These are phyloP conservation scores for Paramecium sexaurelia DNA, from an alignment of 73 alveolate species.

Conservation along the genomic window DNA sequence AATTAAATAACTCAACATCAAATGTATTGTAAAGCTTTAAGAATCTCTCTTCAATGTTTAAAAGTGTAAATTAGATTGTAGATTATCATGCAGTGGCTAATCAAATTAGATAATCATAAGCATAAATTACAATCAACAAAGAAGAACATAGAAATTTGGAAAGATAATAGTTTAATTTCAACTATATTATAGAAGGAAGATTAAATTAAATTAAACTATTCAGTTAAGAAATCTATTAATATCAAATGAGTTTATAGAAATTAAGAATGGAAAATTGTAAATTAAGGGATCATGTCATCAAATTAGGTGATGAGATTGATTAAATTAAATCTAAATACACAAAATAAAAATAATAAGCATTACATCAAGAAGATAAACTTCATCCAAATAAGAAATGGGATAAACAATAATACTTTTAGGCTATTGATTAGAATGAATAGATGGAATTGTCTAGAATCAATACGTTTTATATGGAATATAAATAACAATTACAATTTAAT, in stretches of 20 bases:
- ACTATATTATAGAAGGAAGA: not conserved
- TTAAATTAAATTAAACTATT: not conserved
- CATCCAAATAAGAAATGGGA: constrained; percentile 53
- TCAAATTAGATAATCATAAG: constrained; percentile 46
- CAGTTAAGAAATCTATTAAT: not conserved
- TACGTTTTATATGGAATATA: not conserved
- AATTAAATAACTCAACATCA: not conserved
- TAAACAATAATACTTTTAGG: not conserved
- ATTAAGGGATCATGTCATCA: not conserved
- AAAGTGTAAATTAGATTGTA: not conserved
- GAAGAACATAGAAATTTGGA: constrained; percentile 39
- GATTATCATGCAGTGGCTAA: constrained; percentile 52
- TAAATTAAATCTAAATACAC: not conserved
- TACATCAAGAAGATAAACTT: not conserved
- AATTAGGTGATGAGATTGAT: not conserved
- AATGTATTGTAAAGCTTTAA: constrained; percentile 42
- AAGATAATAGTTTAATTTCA: constrained; percentile 39
- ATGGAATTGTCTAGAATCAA: not conserved
- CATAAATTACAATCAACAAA: not conserved
- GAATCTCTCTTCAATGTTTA: constrained; percentile 8
- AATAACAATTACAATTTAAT: not conserved
- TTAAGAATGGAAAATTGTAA: not conserved
- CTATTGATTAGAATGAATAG: not conserved
- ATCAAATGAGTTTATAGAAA: not conserved
- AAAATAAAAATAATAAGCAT: not conserved